Evolutionary conservation across 305 asterid species (phyloP).

Genomic region (Andrographis paniculata): DNA sequence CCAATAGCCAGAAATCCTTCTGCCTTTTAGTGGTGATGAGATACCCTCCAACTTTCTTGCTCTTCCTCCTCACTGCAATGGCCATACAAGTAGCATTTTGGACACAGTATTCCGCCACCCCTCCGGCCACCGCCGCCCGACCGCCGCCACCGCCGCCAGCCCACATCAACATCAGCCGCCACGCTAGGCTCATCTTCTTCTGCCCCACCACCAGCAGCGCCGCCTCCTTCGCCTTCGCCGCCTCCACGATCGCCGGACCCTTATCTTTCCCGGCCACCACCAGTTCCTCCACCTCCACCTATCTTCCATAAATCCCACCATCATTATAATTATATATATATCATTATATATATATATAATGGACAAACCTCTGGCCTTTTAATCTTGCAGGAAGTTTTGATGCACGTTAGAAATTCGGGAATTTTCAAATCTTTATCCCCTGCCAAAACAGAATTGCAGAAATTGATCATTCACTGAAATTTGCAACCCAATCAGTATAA

Average conservation of each 20-base stretch:
- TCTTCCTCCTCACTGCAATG: conserved; percentile 69
- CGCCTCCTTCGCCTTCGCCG: conserved; percentile 40
- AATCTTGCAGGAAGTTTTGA: conserved; percentile 49
- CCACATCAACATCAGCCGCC: conserved; percentile 76
- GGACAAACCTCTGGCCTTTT: conserved; percentile 62
- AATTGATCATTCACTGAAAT: neutral
- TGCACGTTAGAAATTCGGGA: conserved; percentile 42
- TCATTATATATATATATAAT: too few species aligned
- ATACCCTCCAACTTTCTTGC: conserved; percentile 72
- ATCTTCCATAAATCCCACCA: conserved; percentile 5
- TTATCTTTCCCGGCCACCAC: conserved; percentile 64
- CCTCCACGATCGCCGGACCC: conserved; percentile 57
- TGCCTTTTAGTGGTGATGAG: conserved; percentile 65
- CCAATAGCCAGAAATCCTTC: conserved; percentile 77
- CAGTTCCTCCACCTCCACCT: conserved; percentile 47
- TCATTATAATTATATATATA: too few species aligned
- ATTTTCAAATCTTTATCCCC: conserved; percentile 37
- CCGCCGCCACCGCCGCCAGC: conserved; percentile 35
- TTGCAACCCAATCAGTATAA: too few species aligned
- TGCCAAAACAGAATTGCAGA: conserved; percentile 12
- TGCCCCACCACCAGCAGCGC: conserved; percentile 61
- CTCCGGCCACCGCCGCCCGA: conserved; percentile 23
- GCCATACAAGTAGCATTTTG: conserved; percentile 85
- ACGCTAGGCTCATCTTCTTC: conserved; percentile 53
- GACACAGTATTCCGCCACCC: conserved; percentile 71